Base-by-base conservation (phyloP, 441 rosid genomes). In the Lepidium campestre region DNA sequence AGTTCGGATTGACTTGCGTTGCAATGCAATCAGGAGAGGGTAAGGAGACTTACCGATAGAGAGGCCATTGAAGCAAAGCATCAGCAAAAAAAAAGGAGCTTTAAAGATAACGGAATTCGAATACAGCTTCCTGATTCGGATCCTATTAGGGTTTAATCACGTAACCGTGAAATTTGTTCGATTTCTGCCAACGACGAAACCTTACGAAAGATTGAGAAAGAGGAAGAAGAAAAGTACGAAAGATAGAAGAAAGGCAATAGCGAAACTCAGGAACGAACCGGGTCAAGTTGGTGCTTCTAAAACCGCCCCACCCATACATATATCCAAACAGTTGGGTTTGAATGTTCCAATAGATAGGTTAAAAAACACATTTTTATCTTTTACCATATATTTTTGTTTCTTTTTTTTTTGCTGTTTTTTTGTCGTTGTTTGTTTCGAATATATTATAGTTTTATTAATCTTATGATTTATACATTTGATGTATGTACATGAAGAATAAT, bases 181-280 rank as follows among this genome's bases (percentile, higher is more conserved):
- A 68, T 40, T 58, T 14, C 35, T 49, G 59, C 7, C 22, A 47
- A 34, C 72, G 57, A 67, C 19, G 65, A 59, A 65, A 40, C 29
- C 27, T 41, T 34, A 42, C 32, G 67, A 68, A 41, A 59, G 52
- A 58, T 36, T 37, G 37, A 23, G 12, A 23, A 6, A 20, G 31
- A 50, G 15, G 60, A 37, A 4, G 62, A 57, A n/a, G 20, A n/a
- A 36, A 37, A 36, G 7, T 6, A 40, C 17, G 49, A 42, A 39
- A 17, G 69, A 50, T 27, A 14, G 34, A 29, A 29, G 34, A 29
- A 62, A 65, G 60, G 27, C 47, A 50, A 49, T 52, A 25, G 58
- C 47, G 40, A 13, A 50, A 64, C 45, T 7, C 17, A 25, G 49
- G 41, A 65, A 29, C 12, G 3, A 65, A 29, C 60, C 70, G 70